Conservation (phyloP, 2,329 filamentous ascomycete species). For the Microascus cirrosus region DNA sequence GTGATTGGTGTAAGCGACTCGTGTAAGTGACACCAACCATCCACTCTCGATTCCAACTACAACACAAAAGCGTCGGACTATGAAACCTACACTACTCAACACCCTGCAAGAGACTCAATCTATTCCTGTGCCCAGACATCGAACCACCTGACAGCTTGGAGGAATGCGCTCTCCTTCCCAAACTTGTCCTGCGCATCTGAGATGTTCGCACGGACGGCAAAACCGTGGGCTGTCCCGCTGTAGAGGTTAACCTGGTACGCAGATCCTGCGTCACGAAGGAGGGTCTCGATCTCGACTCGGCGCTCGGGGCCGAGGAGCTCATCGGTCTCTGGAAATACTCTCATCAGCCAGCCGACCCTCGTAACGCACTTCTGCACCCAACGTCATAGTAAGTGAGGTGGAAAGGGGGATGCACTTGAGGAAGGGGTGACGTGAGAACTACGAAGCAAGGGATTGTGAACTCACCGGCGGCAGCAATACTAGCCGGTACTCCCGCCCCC, state of each 20-base stretch:
- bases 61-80: no score
- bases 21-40: neutral
- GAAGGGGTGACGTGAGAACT: neutral
- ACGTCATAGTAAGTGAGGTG: neutral
- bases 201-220: slow-evolving; percentile 56
- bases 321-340: slow-evolving; percentile 37
- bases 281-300: slow-evolving; percentile 45
- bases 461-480: slow-evolving; percentile 44
- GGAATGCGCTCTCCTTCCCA: slow-evolving; percentile 69
- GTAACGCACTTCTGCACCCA: neutral
- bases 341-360: neutral
- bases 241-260: slow-evolving; percentile 63
- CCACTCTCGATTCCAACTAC: neutral
- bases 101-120: no score
- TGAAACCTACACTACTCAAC: no score
- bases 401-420: neutral
- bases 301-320: slow-evolving; percentile 43
- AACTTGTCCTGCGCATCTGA: slow-evolving; percentile 42
- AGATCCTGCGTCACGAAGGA: slow-evolving; percentile 38
- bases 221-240: slow-evolving; percentile 60
- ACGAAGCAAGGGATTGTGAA: neutral
- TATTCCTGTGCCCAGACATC: slow-evolving; percentile 28
- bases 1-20: no score
- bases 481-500: slow-evolving; percentile 37
- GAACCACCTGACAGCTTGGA: slow-evolving; percentile 68